Conservation (phyloP, 441 rosid genomes). For the Adansonia madagascariensis region DNA sequence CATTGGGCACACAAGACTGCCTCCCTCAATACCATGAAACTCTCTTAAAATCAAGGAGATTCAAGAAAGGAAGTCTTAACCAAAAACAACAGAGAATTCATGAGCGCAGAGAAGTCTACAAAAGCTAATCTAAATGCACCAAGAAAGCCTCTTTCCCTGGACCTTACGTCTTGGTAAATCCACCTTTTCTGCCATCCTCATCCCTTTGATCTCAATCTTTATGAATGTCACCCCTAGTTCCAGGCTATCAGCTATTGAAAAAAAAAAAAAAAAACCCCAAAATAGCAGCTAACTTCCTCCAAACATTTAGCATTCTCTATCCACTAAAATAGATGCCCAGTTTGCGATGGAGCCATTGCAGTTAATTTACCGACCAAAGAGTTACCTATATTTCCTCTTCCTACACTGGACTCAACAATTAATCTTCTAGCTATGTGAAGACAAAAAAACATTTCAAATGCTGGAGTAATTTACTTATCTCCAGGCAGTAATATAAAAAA, state of each 20-base stretch:
- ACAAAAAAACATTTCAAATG: neutral
- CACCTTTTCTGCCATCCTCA: neutral
- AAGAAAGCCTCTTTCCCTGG: neutral
- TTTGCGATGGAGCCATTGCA: neutral
- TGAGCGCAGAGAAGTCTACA: conserved; percentile 2
- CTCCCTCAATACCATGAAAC: neutral
- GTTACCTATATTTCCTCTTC: neutral
- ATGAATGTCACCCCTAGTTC: neutral
- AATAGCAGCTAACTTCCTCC: neutral
- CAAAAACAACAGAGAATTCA: neutral
- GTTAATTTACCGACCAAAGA: neutral
- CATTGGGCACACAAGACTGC: neutral
- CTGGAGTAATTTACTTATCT: neutral
- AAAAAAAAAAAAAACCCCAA: neutral
- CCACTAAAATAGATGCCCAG: neutral
- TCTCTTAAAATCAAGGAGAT: conserved; percentile 4
- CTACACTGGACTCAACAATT: neutral
- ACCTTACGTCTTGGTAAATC: neutral
- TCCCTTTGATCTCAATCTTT: neutral
- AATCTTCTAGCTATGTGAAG: neutral
- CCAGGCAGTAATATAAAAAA: neutral
- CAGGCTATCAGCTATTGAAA: neutral
- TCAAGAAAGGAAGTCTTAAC: neutral
- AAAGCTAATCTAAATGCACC: neutral
- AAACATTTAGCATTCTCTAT: neutral